phyloP scores from a whole-genome alignment of 805 yeast genomes.

The Nakazawaea sp. region DNA sequence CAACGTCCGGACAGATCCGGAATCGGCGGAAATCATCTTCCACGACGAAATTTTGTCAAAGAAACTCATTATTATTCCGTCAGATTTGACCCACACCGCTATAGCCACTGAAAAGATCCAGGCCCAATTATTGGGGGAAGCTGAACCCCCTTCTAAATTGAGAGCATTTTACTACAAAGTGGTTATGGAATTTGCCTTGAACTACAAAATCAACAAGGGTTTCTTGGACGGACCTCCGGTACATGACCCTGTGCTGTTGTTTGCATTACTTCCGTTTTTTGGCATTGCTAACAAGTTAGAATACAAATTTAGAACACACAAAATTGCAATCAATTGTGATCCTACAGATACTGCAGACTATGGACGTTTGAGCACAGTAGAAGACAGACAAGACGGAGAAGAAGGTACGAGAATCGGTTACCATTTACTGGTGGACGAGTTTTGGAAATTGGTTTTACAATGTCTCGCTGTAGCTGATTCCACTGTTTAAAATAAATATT shows the following conservation, averaged over 20 bases:
- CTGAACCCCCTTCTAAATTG: slow-evolving; percentile 33
- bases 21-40: slow-evolving; percentile 58
- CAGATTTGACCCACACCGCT: slow-evolving; percentile 66
- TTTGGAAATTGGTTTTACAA: slow-evolving; percentile 37
- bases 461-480: slow-evolving; percentile 32
- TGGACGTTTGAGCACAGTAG: slow-evolving; percentile 13
- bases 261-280: slow-evolving; percentile 44
- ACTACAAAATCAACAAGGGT: slow-evolving; percentile 35
- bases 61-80: slow-evolving; percentile 51
- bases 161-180: slow-evolving; percentile 46
- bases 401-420: slow-evolving; percentile 27
- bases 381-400: slow-evolving; percentile 23
- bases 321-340: not conserved
- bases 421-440: slow-evolving; percentile 28
- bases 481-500: too few relatives aligned
- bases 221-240: slow-evolving; percentile 60
- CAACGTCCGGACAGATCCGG: slow-evolving; percentile 69
- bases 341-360: slow-evolving; percentile 23
- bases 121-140: slow-evolving; percentile 28
- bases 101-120: slow-evolving; percentile 40
- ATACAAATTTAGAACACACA: slow-evolving; percentile 13
- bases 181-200: slow-evolving; percentile 42
- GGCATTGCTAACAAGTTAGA: slow-evolving; percentile 15
- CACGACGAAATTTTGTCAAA: slow-evolving; percentile 34
- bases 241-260: slow-evolving; percentile 75